Percentiles rank a stretch among this genome's conserved stretches.
Evolutionary conservation across 75 land plant genomes (phyloP).

Genomic region (Picea sitchensis): DNA sequence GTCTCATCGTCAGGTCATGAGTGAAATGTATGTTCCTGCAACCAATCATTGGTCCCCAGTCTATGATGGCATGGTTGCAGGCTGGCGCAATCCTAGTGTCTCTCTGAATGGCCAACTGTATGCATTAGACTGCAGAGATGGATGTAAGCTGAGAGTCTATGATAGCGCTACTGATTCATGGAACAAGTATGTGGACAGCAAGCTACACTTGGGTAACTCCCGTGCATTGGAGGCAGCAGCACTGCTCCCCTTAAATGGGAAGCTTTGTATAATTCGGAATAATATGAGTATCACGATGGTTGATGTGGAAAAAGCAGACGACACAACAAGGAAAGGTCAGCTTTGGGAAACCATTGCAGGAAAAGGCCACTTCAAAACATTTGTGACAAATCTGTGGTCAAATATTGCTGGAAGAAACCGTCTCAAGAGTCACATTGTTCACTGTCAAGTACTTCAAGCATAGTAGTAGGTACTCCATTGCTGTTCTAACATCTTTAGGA

Average conservation of each 20-base stretch:
- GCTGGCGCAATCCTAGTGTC: slow-evolving; percentile 81
- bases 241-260: slow-evolving; percentile 60
- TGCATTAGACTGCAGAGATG: slow-evolving; percentile 81
- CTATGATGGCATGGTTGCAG: slow-evolving; percentile 72
- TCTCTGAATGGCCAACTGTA: slow-evolving; percentile 62
- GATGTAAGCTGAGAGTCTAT: slow-evolving; percentile 74
- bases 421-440: slow-evolving; percentile 63
- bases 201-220: slow-evolving; percentile 68
- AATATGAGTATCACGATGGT: slow-evolving; percentile 84
- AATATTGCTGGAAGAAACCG: slow-evolving; percentile 64
- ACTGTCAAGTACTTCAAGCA: slow-evolving; percentile 79
- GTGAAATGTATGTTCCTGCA: slow-evolving; percentile 74
- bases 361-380: slow-evolving; percentile 60
- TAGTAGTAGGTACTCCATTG: slow-evolving; percentile 7
- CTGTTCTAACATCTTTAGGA: slow-evolving; percentile 2
- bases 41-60: slow-evolving; percentile 64
- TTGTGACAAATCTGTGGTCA: slow-evolving; percentile 68
- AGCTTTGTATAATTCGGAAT: slow-evolving; percentile 67
- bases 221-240: slow-evolving; percentile 83
- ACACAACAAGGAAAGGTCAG: slow-evolving; percentile 29
- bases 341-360: slow-evolving; percentile 70
- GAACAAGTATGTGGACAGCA: slow-evolving; percentile 71
- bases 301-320: slow-evolving; percentile 55
- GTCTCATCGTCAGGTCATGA: slow-evolving; percentile 68
- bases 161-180: slow-evolving; percentile 59